Evolutionary conservation across 192 early-diverging fungal genomes (phyloP).

Genomic region (Diversispora epigaea): DNA sequence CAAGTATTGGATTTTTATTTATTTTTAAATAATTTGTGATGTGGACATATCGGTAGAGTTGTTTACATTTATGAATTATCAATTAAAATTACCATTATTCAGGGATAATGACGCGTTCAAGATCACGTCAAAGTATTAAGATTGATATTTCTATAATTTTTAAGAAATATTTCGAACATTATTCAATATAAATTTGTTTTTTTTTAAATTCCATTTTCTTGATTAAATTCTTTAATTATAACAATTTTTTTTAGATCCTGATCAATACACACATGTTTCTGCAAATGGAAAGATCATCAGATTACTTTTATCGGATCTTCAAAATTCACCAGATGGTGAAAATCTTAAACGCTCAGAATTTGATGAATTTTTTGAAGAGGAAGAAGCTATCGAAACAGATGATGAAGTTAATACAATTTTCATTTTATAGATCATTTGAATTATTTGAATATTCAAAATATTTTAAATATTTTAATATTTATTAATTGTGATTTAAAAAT

Average conservation of each 20-base stretch:
- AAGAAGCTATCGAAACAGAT: slow-evolving; percentile 53
- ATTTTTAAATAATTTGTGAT: background rate
- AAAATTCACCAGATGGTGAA: slow-evolving; percentile 62
- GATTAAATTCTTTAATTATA: too few species aligned
- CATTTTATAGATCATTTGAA: slow-evolving; percentile 11
- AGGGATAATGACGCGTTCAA: slow-evolving; percentile 61
- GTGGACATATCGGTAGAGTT: background rate
- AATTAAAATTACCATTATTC: background rate
- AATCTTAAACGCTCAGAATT: slow-evolving; percentile 54
- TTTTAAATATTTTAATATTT: too few species aligned
- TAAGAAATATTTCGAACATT: background rate
- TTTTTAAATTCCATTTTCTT: too few species aligned
- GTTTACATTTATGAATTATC: background rate
- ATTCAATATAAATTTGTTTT: too few species aligned
- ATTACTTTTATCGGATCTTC: slow-evolving; percentile 77
- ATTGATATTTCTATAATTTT: background rate
- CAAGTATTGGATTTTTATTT: slow-evolving; percentile 20
- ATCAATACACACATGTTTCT: slow-evolving; percentile 75
- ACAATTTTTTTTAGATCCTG: slow-evolving; percentile 55
- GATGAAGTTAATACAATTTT: slow-evolving; percentile 52
- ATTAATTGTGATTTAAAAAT: too few species aligned
- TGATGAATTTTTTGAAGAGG: slow-evolving; percentile 54
- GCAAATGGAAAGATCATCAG: slow-evolving; percentile 85
- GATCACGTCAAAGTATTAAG: slow-evolving; percentile 44
- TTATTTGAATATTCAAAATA: too few species aligned